Conservation (phyloP, 2,329 filamentous ascomycete genomes). For the Aureobasidium uvarum region DNA sequence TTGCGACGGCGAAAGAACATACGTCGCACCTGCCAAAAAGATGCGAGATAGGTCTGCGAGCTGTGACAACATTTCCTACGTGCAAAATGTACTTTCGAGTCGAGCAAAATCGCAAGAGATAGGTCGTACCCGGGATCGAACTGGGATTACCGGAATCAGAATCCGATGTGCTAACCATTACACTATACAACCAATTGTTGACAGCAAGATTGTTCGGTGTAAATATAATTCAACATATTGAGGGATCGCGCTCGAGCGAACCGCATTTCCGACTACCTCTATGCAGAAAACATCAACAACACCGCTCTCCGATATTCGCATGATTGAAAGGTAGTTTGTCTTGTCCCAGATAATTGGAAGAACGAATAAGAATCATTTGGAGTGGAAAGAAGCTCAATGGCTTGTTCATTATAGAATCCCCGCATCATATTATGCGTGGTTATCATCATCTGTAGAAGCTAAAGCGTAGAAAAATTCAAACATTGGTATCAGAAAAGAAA, state of each 20-base stretch:
- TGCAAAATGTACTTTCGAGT: no score
- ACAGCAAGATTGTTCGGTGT: no score
- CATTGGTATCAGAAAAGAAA: not conserved
- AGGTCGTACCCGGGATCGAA: slow-evolving; percentile 23
- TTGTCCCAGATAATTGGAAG: not conserved
- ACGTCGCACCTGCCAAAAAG: no score
- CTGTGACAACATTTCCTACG: no score
- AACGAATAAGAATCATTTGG: not conserved
- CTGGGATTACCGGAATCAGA: slow-evolving; percentile 23
- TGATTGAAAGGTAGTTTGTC: not conserved
- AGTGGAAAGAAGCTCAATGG: not conserved
- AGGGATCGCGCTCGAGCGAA: no score
- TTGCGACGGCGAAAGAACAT: no score
- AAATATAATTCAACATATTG: no score
- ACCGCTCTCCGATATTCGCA: not conserved
- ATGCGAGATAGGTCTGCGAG: no score
- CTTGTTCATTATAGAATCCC: slow-evolving; percentile 15
- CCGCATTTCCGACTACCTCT: no score
- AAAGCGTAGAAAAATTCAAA: not conserved
- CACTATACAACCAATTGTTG: slow-evolving; percentile 16
- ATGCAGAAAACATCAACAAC: no score
- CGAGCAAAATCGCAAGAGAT: not conserved
- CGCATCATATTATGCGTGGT: slow-evolving; percentile 9
- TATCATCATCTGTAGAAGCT: slow-evolving; percentile 7
- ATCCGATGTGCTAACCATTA: slow-evolving; percentile 25